These are phyloP conservation scores for Apiospora hydei DNA, from an alignment of 2,329 filamentous ascomycete genomes.

Conservation along the genomic window DNA sequence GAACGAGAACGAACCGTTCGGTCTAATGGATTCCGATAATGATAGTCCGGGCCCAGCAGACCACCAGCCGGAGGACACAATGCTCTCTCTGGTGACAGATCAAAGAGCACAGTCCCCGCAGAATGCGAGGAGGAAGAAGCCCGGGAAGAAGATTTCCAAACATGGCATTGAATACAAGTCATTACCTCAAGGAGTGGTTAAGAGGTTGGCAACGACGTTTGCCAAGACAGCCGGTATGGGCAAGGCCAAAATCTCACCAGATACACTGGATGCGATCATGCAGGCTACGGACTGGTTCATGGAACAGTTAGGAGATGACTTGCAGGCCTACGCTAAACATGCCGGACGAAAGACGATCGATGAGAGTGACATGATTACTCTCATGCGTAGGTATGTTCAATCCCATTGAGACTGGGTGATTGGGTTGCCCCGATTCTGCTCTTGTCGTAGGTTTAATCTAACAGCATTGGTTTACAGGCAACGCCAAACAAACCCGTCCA, in stretches of 20 bases:
- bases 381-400: slow-evolving; percentile 79
- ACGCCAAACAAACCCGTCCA: slow-evolving; percentile 73
- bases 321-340: slow-evolving; percentile 81
- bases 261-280: slow-evolving; percentile 76
- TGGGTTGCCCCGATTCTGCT: slow-evolving; percentile 30
- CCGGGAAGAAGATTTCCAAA: slow-evolving; percentile 66
- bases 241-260: slow-evolving; percentile 74
- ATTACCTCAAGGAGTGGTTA: slow-evolving; percentile 76
- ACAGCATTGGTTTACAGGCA: slow-evolving; percentile 62
- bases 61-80: slow-evolving; percentile 30
- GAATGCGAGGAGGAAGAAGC: slow-evolving; percentile 48
- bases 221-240: slow-evolving; percentile 69
- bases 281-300: slow-evolving; percentile 92
- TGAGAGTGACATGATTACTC: slow-evolving; percentile 79
- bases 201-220: slow-evolving; percentile 75
- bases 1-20: slow-evolving; percentile 25
- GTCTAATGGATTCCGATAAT: slow-evolving; percentile 33
- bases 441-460: slow-evolving; percentile 29
- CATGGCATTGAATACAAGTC: slow-evolving; percentile 80
- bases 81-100: slow-evolving; percentile 29
- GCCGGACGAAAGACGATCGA: slow-evolving; percentile 86
- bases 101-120: slow-evolving; percentile 29
- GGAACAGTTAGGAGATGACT: slow-evolving; percentile 82
- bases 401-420: slow-evolving; percentile 15
- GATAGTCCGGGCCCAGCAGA: slow-evolving; percentile 30